Conservation (phyloP, 768 basidiomycete species). For the Boletus vinaceobasis region DNA sequence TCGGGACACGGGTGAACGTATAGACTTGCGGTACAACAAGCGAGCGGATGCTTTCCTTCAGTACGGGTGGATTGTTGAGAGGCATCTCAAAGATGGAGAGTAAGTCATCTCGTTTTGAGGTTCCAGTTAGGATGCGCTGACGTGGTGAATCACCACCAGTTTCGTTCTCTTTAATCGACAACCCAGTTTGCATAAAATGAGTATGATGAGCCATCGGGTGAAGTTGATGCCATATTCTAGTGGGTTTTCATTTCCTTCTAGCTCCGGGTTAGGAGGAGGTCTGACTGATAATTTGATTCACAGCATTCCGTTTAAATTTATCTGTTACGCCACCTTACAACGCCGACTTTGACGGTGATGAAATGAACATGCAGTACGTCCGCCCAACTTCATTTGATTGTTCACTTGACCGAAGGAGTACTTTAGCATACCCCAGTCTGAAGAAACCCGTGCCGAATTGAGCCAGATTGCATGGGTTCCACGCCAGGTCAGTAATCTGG, state of each 20-base stretch:
- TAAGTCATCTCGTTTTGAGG: slow-evolving; percentile 43
- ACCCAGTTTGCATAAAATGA: slow-evolving; percentile 98
- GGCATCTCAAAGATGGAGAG: slow-evolving; percentile 98
- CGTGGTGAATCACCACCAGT: slow-evolving; percentile 4
- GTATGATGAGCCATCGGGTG: slow-evolving; percentile 99
- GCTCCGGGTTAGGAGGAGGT: not conserved
- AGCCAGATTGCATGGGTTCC: slow-evolving; percentile 99
- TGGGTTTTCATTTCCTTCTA: slow-evolving; percentile 39
- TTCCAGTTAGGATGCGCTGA: not conserved
- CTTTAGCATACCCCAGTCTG: slow-evolving; percentile 89
- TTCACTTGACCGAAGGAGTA: slow-evolving; percentile 8
- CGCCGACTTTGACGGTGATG: slow-evolving; percentile 99
- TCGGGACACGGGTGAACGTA: slow-evolving; percentile 94
- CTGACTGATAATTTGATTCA: slow-evolving; percentile 15
- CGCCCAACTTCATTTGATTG: not conserved
- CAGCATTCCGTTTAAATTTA: slow-evolving; percentile 95
- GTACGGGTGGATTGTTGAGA: slow-evolving; percentile 98
- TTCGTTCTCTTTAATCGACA: slow-evolving; percentile 88
- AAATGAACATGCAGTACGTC: slow-evolving; percentile 99
- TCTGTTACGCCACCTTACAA: slow-evolving; percentile 99
- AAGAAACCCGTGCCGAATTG: slow-evolving; percentile 97
- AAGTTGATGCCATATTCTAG: slow-evolving; percentile 98
- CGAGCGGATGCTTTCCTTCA: slow-evolving; percentile 92
- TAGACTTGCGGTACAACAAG: slow-evolving; percentile 96
- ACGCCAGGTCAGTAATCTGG: slow-evolving; percentile 61